A percentile compares a stretch with the other conserved stretches of the same genome.
These are phyloP conservation scores for Xerocomellus dryophilus DNA, from an alignment of 768 basidiomycete genomes.

Conservation along the genomic window DNA sequence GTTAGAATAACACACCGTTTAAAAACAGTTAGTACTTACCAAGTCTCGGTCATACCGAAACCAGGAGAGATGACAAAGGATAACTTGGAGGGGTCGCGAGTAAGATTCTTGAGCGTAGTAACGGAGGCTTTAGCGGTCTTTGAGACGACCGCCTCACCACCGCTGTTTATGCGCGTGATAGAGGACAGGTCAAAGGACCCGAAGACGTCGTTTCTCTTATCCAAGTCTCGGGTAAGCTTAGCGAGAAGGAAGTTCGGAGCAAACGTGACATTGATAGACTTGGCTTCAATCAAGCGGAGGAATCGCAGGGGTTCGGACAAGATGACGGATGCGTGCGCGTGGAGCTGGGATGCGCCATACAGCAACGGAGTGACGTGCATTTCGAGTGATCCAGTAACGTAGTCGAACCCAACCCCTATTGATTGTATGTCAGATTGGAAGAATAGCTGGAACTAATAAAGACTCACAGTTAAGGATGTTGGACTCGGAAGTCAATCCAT, in stretches of 20 bases:
- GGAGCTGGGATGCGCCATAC: constrained; percentile 24
- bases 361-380: constrained; percentile 35
- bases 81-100: constrained; percentile 11
- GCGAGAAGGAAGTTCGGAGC: constrained; percentile 43
- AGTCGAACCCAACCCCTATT: constrained; percentile 40
- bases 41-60: constrained; percentile 46
- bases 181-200: constrained; percentile 33
- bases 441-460: not conserved
- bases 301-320: constrained; percentile 14
- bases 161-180: constrained; percentile 37
- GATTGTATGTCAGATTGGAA: not conserved
- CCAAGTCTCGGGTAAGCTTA: constrained; percentile 35
- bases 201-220: constrained; percentile 17
- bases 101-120: constrained; percentile 27
- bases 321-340: constrained; percentile 16
- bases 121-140: constrained; percentile 37
- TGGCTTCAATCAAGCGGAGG: constrained; percentile 33
- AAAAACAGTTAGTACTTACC: constrained; percentile 16
- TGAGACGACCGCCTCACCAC: constrained; percentile 41
- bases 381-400: constrained; percentile 41
- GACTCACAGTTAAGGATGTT: constrained; percentile 36
- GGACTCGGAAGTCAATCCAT: constrained; percentile 30
- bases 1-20: not conserved
- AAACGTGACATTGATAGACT: constrained; percentile 31
- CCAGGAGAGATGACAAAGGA: constrained; percentile 29